phyloP scores from a whole-genome alignment of 2,329 filamentous ascomycete genomes.

The Verticillium albo-atrum region DNA sequence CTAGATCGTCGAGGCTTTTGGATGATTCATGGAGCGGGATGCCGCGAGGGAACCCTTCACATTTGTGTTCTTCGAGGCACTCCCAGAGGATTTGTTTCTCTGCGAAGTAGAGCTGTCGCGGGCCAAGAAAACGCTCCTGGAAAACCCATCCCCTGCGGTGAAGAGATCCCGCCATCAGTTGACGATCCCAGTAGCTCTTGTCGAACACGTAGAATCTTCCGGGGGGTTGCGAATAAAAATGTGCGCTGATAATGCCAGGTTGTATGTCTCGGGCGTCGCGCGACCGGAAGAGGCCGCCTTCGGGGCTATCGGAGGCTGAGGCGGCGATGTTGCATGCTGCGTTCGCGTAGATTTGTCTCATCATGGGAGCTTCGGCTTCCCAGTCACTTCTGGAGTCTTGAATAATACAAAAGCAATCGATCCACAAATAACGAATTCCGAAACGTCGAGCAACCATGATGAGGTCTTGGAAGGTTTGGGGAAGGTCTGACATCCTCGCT shows the following conservation, averaged over 20 bases:
- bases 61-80: conserved; percentile 13
- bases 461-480: conserved; percentile 10
- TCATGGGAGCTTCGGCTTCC: conserved; percentile 9
- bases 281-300: conserved; percentile 6
- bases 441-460: conserved; percentile 7
- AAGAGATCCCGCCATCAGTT: not conserved
- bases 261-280: not conserved
- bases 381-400: conserved; percentile 13
- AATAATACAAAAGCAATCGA: conserved; percentile 14
- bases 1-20: not conserved
- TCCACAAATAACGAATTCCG: conserved; percentile 14
- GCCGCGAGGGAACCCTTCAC: conserved; percentile 8
- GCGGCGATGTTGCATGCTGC: conserved; percentile 10
- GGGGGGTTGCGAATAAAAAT: not conserved
- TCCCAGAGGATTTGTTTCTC: conserved; percentile 13
- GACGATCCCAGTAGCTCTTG: not conserved
- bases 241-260: not conserved
- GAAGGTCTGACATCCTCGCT: not conserved
- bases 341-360: conserved; percentile 10
- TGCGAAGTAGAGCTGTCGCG: conserved; percentile 14
- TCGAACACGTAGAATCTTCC: not conserved
- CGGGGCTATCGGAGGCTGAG: not conserved
- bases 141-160: conserved; percentile 14
- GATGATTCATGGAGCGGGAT: not conserved
- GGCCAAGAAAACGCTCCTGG: conserved; percentile 15